Evolutionary conservation across 1,284 basidiomycete genomes (phyloP).

Genomic region (Irpex rosettiformis): DNA sequence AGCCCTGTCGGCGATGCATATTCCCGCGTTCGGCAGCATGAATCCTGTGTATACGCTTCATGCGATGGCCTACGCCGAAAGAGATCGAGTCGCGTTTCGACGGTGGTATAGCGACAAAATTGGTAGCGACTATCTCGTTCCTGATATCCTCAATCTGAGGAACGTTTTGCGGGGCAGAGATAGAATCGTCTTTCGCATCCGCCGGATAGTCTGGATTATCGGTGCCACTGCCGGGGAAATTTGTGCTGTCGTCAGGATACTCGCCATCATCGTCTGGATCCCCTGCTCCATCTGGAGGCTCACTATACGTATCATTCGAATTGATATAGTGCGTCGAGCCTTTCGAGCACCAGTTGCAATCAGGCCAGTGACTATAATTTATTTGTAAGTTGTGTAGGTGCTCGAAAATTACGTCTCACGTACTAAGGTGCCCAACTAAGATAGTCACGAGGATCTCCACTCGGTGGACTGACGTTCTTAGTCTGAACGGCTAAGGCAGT

Average conservation of each 20-base stretch:
- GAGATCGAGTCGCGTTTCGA: not conserved
- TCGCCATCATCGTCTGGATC: slow-evolving; percentile 6
- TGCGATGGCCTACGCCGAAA: slow-evolving; percentile 16
- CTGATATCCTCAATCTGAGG: slow-evolving; percentile 9
- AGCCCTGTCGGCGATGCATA: not conserved
- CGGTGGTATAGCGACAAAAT: slow-evolving; percentile 7
- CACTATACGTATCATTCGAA: slow-evolving; percentile 7
- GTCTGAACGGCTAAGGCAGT: slow-evolving; percentile 19
- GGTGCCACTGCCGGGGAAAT: slow-evolving; percentile 9
- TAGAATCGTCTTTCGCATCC: slow-evolving; percentile 15
- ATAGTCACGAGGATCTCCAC: slow-evolving; percentile 47
- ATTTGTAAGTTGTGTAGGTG: slow-evolving; percentile 8
- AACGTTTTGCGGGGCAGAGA: not conserved
- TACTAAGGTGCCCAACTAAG: slow-evolving; percentile 60
- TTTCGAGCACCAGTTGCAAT: slow-evolving; percentile 42
- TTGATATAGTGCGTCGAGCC: slow-evolving; percentile 26
- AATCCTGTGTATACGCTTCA: slow-evolving; percentile 15
- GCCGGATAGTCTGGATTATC: slow-evolving; percentile 6
- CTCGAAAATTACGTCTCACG: slow-evolving; percentile 19
- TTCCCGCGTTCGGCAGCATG: not conserved
- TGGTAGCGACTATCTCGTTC: slow-evolving; percentile 7
- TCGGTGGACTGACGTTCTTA: slow-evolving; percentile 26
- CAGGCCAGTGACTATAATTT: slow-evolving; percentile 52
- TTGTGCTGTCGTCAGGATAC: slow-evolving; percentile 6
- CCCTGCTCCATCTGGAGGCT: slow-evolving; percentile 8